Percentiles rank a stretch among this genome's conserved stretches.
These are phyloP conservation scores for Solanum sejunctum DNA, from an alignment of 257 asterid genomes.

Conservation along the genomic window DNA sequence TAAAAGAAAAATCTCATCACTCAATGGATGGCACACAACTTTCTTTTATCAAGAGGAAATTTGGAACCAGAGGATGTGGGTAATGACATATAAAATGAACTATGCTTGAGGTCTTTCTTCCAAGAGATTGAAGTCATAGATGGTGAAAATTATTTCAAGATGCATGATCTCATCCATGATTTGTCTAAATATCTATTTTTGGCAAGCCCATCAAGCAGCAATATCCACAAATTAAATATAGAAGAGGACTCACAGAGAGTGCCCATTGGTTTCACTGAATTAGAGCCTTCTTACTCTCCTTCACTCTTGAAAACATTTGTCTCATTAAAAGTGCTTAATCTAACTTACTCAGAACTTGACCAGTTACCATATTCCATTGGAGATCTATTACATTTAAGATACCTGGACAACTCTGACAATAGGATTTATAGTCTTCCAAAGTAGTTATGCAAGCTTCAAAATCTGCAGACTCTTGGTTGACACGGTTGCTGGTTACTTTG, in stretches of 20 bases:
- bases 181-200: conserved; percentile 1
- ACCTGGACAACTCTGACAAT: neutral
- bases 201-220: neutral
- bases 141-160: neutral
- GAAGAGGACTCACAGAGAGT: neutral
- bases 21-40: conserved; percentile 14
- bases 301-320: neutral
- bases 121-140: neutral
- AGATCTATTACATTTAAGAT: neutral
- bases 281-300: neutral
- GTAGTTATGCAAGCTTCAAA: too few relatives aligned
- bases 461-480: neutral
- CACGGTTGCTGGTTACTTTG: rapidly evolving
- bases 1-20: neutral
- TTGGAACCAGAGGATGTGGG: neutral
- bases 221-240: neutral
- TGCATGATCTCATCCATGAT: conserved; percentile 19
- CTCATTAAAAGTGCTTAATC: neutral
- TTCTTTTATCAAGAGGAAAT: neutral
- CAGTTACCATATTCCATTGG: neutral
- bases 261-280: neutral
- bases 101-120: conserved; percentile 7
- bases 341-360: neutral
- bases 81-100: conserved; percentile 1
- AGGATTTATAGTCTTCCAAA: too few relatives aligned